Conservation (phyloP, 257 asterid genomes). For the Solanum boliviense region DNA sequence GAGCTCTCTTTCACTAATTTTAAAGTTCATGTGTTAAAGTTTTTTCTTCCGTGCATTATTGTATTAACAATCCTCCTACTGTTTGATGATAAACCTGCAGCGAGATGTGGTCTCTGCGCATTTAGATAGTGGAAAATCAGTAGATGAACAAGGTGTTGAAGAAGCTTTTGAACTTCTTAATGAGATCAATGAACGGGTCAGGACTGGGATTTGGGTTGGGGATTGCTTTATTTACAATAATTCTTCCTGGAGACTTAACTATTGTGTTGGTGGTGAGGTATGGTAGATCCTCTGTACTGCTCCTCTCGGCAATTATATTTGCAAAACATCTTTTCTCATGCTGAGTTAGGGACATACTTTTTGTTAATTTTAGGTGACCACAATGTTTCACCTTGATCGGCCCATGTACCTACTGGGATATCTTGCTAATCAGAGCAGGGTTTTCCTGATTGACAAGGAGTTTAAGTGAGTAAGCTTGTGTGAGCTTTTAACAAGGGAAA, state of each 20-base stretch:
- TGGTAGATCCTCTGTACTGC: background rate
- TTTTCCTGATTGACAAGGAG: slow-evolving; percentile 85
- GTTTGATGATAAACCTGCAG: slow-evolving; percentile 34
- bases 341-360: background rate
- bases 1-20: background rate
- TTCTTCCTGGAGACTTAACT: slow-evolving; percentile 96
- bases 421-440: slow-evolving; percentile 90
- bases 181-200: slow-evolving; percentile 88
- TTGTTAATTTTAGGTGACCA: slow-evolving; percentile 58
- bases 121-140: slow-evolving; percentile 80
- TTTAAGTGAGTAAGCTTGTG: slow-evolving; percentile 63
- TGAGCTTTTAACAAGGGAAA: background rate
- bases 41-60: background rate
- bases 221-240: slow-evolving; percentile 95
- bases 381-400: slow-evolving; percentile 95
- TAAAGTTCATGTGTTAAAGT: background rate
- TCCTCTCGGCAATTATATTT: background rate
- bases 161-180: slow-evolving; percentile 96
- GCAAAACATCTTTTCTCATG: background rate
- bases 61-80: slow-evolving; percentile 1
- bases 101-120: slow-evolving; percentile 91
- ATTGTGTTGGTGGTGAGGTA: slow-evolving; percentile 99
- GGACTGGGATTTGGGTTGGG: slow-evolving; percentile 99
- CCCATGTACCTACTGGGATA: slow-evolving; percentile 98
- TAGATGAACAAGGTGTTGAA: slow-evolving; percentile 90